These are phyloP conservation scores for Ophiostoma tasmaniense DNA, from an alignment of 2,329 filamentous ascomycete species.

Conservation along the genomic window DNA sequence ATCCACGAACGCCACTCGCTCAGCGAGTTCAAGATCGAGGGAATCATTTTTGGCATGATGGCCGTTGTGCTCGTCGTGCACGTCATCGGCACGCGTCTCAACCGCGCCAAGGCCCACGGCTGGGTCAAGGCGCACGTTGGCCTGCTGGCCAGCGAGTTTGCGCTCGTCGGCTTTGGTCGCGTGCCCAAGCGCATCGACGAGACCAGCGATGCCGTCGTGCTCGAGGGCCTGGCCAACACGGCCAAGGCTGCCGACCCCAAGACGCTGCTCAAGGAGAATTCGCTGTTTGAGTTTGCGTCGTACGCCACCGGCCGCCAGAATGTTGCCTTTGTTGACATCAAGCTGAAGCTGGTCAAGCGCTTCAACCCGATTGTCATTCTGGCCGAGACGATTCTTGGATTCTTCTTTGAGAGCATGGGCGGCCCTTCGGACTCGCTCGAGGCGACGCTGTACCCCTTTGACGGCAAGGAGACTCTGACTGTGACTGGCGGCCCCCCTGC, in stretches of 20 bases:
- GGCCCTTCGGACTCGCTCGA: conserved; percentile 65
- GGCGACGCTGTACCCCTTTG: conserved; percentile 76
- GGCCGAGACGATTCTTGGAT: conserved; percentile 59
- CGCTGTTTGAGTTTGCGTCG: conserved; percentile 72
- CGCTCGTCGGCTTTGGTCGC: conserved; percentile 70
- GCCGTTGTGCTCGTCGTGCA: conserved; percentile 68
- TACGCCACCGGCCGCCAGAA: conserved; percentile 93
- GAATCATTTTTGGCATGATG: conserved; percentile 69
- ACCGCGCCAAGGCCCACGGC: conserved; percentile 67
- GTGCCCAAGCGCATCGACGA: conserved; percentile 31
- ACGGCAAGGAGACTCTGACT: conserved; percentile 77
- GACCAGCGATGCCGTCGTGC: conserved; percentile 51
- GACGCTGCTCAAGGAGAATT: conserved; percentile 71
- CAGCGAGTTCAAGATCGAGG: conserved; percentile 81
- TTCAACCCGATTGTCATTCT: conserved; percentile 64
- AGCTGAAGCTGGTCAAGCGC: conserved; percentile 71
- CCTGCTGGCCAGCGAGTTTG: conserved; percentile 70
- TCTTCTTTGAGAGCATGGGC: conserved; percentile 72
- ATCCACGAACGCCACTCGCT: conserved; percentile 82
- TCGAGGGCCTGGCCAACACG: conserved; percentile 46
- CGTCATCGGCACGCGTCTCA: conserved; percentile 69
- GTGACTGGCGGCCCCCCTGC: conserved; percentile 45
- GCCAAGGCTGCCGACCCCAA: conserved; percentile 36
- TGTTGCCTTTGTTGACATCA: conserved; percentile 80
- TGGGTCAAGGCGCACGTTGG: conserved; percentile 73